phyloP scores from a whole-genome alignment of 768 basidiomycete genomes.

The Chalciporus chontae region DNA sequence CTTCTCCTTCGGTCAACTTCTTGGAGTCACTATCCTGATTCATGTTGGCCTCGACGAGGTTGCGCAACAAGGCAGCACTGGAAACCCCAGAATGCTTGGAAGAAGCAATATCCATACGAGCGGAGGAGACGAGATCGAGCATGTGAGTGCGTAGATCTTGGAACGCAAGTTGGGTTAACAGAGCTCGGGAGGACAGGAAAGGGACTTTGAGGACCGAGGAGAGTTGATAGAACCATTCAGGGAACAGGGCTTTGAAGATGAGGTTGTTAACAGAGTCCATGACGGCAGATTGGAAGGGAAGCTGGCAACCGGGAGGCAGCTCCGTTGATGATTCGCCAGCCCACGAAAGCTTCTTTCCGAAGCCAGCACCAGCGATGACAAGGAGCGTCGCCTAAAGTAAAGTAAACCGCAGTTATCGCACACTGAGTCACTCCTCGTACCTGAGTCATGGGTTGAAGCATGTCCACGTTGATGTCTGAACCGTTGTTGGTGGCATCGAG shows the following conservation, averaged over 20 bases:
- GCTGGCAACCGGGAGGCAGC: constrained; percentile 28
- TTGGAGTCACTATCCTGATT: constrained; percentile 27
- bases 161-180: constrained; percentile 31
- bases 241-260: constrained; percentile 29
- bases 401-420: not conserved
- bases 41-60: constrained; percentile 48
- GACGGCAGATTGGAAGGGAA: constrained; percentile 38
- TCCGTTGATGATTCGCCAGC: constrained; percentile 25
- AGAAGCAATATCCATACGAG: constrained; percentile 34
- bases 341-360: constrained; percentile 37
- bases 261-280: constrained; percentile 17
- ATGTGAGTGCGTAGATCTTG: constrained; percentile 39
- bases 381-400: constrained; percentile 33
- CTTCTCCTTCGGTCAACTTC: constrained; percentile 41
- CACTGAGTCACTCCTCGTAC: constrained; percentile 4
- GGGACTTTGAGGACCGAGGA: constrained; percentile 31
- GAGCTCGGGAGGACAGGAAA: constrained; percentile 30
- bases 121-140: constrained; percentile 37
- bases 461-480: constrained; percentile 20
- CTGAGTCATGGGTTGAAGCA: constrained; percentile 9
- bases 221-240: constrained; percentile 32
- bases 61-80: constrained; percentile 40
- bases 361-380: constrained; percentile 39
- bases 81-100: constrained; percentile 19
- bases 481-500: constrained; percentile 24